Percentiles rank a stretch among this genome's conserved stretches.
These are phyloP conservation scores for Candida mattraensis DNA, from an alignment of 805 yeast genomes.

Conservation along the genomic window DNA sequence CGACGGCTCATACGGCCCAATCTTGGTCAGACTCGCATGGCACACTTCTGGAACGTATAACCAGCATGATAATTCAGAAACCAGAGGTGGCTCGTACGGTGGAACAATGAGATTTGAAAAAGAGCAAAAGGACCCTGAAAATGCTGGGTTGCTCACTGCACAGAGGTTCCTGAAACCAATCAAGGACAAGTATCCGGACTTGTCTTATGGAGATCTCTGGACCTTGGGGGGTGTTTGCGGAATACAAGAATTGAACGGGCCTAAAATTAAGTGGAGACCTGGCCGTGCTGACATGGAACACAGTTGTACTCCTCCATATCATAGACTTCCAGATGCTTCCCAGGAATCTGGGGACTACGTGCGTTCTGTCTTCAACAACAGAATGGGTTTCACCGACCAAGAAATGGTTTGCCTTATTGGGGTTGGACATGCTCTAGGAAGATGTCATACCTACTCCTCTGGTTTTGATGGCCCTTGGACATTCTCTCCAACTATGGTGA, in stretches of 20 bases:
- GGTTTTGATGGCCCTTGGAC: constrained; percentile 94
- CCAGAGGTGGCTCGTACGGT: constrained; percentile 48
- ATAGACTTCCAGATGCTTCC: constrained; percentile 52
- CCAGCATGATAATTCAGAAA: constrained; percentile 40
- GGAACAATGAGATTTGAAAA: constrained; percentile 52
- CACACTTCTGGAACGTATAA: constrained; percentile 51
- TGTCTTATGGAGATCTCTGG: constrained; percentile 69
- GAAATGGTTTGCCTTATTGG: constrained; percentile 49
- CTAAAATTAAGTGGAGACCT: constrained; percentile 56
- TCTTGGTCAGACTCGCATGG: constrained; percentile 49
- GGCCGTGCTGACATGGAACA: constrained; percentile 43
- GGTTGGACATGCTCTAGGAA: constrained; percentile 47
- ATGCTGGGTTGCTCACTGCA: constrained; percentile 53
- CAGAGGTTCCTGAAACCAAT: constrained; percentile 57
- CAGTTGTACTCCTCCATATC: constrained; percentile 42
- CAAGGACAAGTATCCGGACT: constrained; percentile 55
- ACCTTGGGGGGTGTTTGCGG: constrained; percentile 70
- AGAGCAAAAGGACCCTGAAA: constrained; percentile 52
- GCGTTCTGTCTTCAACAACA: constrained; percentile 39
- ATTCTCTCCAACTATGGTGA: constrained; percentile 69
- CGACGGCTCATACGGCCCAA: constrained; percentile 58
- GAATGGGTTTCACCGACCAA: constrained; percentile 48
- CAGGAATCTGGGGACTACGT: constrained; percentile 45
- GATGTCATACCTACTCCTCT: constrained; percentile 53
- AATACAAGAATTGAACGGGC: constrained; percentile 65